Evolutionary conservation across 306 rosid genomes (phyloP).

Genomic region (Casuarina glauca): DNA sequence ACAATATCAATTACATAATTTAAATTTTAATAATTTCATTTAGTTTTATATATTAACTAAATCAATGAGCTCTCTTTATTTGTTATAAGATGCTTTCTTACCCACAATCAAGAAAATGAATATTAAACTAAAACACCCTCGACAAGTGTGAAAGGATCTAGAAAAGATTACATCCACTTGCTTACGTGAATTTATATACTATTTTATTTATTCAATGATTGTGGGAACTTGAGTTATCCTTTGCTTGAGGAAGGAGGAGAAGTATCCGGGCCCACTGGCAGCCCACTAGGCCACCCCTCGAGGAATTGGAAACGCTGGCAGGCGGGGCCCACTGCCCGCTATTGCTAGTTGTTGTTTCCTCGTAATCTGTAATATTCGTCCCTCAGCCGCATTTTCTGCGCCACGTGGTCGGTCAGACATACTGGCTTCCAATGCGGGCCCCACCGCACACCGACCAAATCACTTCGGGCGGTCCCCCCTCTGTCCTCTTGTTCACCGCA

Average conservation of each 20-base stretch:
- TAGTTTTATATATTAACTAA: too few species aligned
- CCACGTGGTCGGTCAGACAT: constrained; percentile 39
- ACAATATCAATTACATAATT: too few species aligned
- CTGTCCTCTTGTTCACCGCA: background rate
- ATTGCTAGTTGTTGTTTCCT: constrained; percentile 31
- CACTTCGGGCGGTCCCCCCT: background rate
- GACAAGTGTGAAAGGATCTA: too few species aligned
- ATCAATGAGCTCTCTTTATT: too few species aligned
- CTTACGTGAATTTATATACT: too few species aligned
- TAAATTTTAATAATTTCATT: too few species aligned
- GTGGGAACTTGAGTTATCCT: constrained; percentile 22
- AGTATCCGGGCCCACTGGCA: constrained; percentile 29
- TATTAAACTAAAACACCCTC: too few species aligned
- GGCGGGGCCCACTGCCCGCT: background rate
- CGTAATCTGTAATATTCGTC: constrained; percentile 52
- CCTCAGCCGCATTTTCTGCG: constrained; percentile 36
- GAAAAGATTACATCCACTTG: too few species aligned
- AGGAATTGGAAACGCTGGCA: constrained; percentile 26
- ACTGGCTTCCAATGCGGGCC: constrained; percentile 16
- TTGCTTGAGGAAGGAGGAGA: constrained; percentile 52
- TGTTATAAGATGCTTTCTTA: too few species aligned
- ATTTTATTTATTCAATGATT: too few species aligned
- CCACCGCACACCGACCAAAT: constrained; percentile 45
- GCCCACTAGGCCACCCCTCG: constrained; percentile 28
- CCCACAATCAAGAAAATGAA: too few species aligned